Conservation (phyloP, 2,329 filamentous ascomycete species). For the Alternaria atra region DNA sequence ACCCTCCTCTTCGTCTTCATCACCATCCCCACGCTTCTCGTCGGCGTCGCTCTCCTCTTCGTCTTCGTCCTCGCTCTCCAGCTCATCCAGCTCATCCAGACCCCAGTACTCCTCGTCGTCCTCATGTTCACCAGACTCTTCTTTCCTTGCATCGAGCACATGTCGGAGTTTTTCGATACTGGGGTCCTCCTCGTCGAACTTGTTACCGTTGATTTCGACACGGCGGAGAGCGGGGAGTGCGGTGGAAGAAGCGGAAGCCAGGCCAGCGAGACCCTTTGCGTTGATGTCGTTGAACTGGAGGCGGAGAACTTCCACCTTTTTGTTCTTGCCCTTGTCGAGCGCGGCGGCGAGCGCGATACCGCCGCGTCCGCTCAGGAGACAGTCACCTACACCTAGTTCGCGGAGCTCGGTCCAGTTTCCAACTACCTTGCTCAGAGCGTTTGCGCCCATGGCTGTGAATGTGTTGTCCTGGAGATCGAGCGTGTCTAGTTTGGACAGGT, state of each 20-base stretch:
- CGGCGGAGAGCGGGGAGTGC: conserved; percentile 79
- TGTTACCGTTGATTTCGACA: conserved; percentile 96
- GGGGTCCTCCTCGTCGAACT: conserved; percentile 85
- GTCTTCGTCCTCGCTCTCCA: conserved; percentile 87
- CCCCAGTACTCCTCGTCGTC: conserved; percentile 62
- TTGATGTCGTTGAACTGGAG: conserved; percentile 97
- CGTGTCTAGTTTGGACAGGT: conserved; percentile 73
- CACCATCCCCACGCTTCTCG: conserved; percentile 69
- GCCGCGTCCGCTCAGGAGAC: conserved; percentile 80
- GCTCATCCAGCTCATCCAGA: conserved; percentile 73
- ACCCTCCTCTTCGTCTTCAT: conserved; percentile 74
- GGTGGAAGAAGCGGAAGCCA: conserved; percentile 71
- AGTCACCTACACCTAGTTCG: conserved; percentile 91
- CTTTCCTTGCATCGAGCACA: conserved; percentile 76
- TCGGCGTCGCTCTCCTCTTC: conserved; percentile 73
- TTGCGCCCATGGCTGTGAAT: conserved; percentile 83
- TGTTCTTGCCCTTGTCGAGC: conserved; percentile 77
- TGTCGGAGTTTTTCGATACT: conserved; percentile 73
- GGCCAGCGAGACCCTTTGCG: conserved; percentile 73
- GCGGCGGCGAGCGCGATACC: conserved; percentile 76
- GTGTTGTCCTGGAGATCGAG: conserved; percentile 98
- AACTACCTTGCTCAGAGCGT: conserved; percentile 78
- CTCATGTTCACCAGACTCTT: conserved; percentile 61
- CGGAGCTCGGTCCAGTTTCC: conserved; percentile 76
- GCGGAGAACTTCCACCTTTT: conserved; percentile 79